Percentiles rank a stretch among this genome's conserved stretches.
Evolutionary conservation across 345 rosid genomes (phyloP).

Genomic region (Bretschneidera sinensis): DNA sequence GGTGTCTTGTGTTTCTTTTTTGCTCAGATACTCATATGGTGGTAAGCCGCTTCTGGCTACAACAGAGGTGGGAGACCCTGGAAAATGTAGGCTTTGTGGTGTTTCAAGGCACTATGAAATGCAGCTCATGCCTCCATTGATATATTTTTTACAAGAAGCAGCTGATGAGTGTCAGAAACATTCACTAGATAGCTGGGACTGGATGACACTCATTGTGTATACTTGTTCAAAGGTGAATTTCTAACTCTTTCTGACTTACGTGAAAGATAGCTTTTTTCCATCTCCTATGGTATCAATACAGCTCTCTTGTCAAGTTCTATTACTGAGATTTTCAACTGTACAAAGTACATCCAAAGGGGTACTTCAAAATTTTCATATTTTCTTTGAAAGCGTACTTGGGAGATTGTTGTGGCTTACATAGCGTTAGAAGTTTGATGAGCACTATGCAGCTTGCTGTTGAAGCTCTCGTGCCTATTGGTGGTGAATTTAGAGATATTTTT

Average conservation of each 20-base stretch:
- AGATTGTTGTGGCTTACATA: too few relatives aligned
- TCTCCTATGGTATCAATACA: too few relatives aligned
- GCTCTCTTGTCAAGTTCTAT: too few relatives aligned
- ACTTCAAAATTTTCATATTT: too few relatives aligned
- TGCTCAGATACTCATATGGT: constrained; percentile 64
- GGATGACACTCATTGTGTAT: constrained; percentile 75
- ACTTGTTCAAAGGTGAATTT: constrained; percentile 74
- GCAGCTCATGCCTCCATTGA: constrained; percentile 85
- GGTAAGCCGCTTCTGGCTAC: constrained; percentile 66
- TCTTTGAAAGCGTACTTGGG: too few relatives aligned
- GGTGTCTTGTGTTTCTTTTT: neutral
- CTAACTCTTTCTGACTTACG: neutral
- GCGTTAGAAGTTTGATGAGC: too few relatives aligned
- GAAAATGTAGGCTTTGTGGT: constrained; percentile 54
- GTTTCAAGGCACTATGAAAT: constrained; percentile 66
- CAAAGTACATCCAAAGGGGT: too few relatives aligned
- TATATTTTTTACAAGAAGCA: constrained; percentile 71
- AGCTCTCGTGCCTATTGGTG: too few relatives aligned
- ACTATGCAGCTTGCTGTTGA: too few relatives aligned
- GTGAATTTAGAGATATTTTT: too few relatives aligned
- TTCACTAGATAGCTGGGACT: constrained; percentile 66
- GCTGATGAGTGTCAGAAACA: constrained; percentile 42
- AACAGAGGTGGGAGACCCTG: constrained; percentile 35
- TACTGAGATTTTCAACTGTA: too few relatives aligned
- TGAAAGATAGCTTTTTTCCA: too few relatives aligned